Evolutionary conservation across 805 yeast genomes (phyloP).

Genomic region (Lachancea mirantina): DNA sequence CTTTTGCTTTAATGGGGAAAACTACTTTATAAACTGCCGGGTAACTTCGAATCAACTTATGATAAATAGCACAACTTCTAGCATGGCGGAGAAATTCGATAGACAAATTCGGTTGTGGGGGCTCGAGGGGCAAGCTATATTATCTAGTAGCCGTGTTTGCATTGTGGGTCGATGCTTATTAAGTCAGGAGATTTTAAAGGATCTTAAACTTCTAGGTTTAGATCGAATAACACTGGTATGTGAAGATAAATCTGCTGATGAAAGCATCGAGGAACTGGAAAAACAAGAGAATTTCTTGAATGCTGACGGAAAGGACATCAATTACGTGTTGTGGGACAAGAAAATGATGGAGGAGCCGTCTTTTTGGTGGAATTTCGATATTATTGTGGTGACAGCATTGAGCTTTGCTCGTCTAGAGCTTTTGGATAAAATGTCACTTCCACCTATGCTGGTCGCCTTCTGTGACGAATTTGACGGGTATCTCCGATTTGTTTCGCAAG

Average conservation of each 20-base stretch:
- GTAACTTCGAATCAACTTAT: conserved; percentile 5
- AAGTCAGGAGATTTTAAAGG: conserved; percentile 66
- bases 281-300: neutral
- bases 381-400: conserved; percentile 37
- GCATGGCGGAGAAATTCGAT: conserved; percentile 46
- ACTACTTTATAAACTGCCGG: no score
- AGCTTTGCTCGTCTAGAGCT: conserved; percentile 24
- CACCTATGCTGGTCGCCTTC: conserved; percentile 49
- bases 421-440: conserved; percentile 20
- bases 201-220: conserved; percentile 68
- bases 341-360: neutral
- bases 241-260: conserved; percentile 11
- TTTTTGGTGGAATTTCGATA: conserved; percentile 43
- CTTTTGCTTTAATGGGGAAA: no score
- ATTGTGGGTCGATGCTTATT: conserved; percentile 51
- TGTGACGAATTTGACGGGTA: conserved; percentile 62
- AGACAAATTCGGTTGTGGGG: conserved; percentile 90
- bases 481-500: conserved; percentile 44
- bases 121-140: conserved; percentile 55
- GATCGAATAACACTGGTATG: conserved; percentile 61
- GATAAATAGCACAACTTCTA: no score
- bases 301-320: neutral
- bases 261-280: no score
- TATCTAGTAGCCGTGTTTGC: conserved; percentile 54
- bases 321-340: conserved; percentile 2